Conservation (phyloP, 1,139 yeast genomes). For the Zhuliangozyma parablackwelliae region DNA sequence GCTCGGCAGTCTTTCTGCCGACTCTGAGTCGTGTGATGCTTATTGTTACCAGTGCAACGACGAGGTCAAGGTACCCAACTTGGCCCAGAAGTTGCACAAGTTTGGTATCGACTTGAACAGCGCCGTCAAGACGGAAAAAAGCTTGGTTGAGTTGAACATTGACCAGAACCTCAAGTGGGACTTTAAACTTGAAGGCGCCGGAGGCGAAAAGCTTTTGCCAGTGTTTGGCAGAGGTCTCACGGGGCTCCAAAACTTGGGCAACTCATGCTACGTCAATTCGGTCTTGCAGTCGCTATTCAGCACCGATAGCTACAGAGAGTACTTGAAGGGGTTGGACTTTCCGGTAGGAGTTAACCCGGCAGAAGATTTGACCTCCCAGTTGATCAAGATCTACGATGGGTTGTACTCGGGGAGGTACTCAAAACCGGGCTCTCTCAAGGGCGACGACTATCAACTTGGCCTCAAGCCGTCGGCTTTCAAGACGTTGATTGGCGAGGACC, state of each 20-base stretch:
- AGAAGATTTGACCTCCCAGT: slow-evolving; percentile 62
- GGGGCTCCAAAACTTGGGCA: slow-evolving; percentile 86
- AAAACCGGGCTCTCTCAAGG: slow-evolving; percentile 39
- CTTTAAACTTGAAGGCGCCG: slow-evolving; percentile 69
- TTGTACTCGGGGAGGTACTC: slow-evolving; percentile 71
- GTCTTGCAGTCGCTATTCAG: slow-evolving; percentile 64
- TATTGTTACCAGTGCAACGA: slow-evolving; percentile 89
- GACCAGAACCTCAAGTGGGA: slow-evolving; percentile 95
- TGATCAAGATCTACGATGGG: slow-evolving; percentile 78
- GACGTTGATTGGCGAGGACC: slow-evolving; percentile 67
- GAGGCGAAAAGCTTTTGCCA: slow-evolving; percentile 63
- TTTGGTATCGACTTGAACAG: slow-evolving; percentile 68
- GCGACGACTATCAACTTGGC: slow-evolving; percentile 65
- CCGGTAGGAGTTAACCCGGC: slow-evolving; percentile 49
- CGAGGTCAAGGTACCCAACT: slow-evolving; percentile 71
- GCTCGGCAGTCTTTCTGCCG: slow-evolving; percentile 79
- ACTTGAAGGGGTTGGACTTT: slow-evolving; percentile 24
- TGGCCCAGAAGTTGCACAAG: slow-evolving; percentile 45
- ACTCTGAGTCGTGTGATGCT: slow-evolving; percentile 58
- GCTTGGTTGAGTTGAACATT: slow-evolving; percentile 79
- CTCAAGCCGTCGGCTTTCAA: slow-evolving; percentile 76
- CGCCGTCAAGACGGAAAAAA: slow-evolving; percentile 71
- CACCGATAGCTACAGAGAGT: slow-evolving; percentile 33
- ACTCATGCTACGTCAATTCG: slow-evolving; percentile 86
- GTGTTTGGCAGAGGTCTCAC: slow-evolving; percentile 67